Evolutionary conservation across 495 filamentous ascomycete genomes (phyloP).

Genomic region (Lichina pygmaea): DNA sequence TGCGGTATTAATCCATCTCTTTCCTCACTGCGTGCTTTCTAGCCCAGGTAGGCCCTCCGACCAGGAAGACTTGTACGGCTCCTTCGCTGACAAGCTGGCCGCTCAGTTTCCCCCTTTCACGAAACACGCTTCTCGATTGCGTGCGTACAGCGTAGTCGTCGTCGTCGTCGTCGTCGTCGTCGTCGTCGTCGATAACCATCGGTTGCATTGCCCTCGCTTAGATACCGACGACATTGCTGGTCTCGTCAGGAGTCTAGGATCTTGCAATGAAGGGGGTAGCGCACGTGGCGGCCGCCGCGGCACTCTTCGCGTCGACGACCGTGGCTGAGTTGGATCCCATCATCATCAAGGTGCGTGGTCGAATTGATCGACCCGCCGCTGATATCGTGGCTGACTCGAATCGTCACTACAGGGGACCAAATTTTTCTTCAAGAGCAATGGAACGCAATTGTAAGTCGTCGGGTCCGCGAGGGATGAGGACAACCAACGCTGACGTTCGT

Average conservation of each 20-base stretch:
- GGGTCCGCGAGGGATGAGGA: not conserved
- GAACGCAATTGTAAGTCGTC: slow-evolving; percentile 46
- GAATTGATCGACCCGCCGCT: not conserved
- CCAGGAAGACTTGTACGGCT: too few species aligned
- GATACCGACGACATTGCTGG: not conserved
- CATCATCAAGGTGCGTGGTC: slow-evolving; percentile 28
- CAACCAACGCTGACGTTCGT: slow-evolving; percentile 4
- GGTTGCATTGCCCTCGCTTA: not conserved
- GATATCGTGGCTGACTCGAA: not conserved
- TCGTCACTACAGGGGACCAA: slow-evolving; percentile 28
- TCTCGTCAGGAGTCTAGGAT: too few species aligned
- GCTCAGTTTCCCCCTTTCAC: too few species aligned
- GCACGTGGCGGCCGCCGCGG: slow-evolving; percentile 16
- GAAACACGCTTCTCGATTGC: too few species aligned
- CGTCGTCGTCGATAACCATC: not conserved
- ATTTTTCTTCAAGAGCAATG: slow-evolving; percentile 53
- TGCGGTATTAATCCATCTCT: not conserved
- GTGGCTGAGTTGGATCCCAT: slow-evolving; percentile 35
- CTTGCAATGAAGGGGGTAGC: slow-evolving; percentile 14
- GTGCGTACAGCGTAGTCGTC: too few species aligned
- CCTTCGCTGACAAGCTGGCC: too few species aligned
- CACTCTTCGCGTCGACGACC: slow-evolving; percentile 21
- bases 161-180: too few species aligned
- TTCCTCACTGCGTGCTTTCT: too few species aligned
- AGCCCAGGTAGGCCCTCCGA: too few species aligned